A percentile compares a stretch with the other conserved stretches of the same genome.
These are phyloP conservation scores for Bipolaris oryzae DNA, from an alignment of 2,329 filamentous ascomycete species.

Conservation along the genomic window DNA sequence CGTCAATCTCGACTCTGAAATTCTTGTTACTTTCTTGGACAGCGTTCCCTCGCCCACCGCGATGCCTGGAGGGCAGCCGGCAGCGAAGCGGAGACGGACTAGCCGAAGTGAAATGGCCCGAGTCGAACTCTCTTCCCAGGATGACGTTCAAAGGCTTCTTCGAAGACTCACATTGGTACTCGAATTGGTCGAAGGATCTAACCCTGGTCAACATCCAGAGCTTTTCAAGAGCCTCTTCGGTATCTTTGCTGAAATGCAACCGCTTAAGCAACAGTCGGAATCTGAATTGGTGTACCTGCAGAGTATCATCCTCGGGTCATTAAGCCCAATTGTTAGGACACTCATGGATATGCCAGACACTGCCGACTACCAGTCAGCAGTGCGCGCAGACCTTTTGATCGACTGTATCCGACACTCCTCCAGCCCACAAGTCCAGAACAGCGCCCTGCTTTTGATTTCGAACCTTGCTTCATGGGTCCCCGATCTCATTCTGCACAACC, in stretches of 20 bases:
- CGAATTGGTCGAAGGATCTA: conserved; percentile 83
- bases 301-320: conserved; percentile 78
- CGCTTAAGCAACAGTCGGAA: conserved; percentile 78
- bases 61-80: conserved; percentile 72
- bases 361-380: conserved; percentile 75
- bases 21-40: conserved; percentile 74
- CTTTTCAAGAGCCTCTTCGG: conserved; percentile 82
- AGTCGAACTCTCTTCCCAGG: conserved; percentile 65
- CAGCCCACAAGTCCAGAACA: conserved; percentile 92
- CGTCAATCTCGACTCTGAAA: conserved; percentile 73
- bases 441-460: conserved; percentile 85
- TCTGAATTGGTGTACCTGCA: conserved; percentile 92
- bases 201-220: conserved; percentile 74
- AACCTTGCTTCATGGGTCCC: conserved; percentile 85
- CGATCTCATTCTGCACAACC: conserved; percentile 89
- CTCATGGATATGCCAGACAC: conserved; percentile 63
- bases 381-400: conserved; percentile 88
- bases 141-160: conserved; percentile 70
- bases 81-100: conserved; percentile 78
- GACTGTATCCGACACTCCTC: conserved; percentile 92
- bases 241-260: conserved; percentile 83
- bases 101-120: conserved; percentile 73
- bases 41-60: conserved; percentile 75
- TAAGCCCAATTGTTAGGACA: conserved; percentile 82
- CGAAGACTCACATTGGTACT: conserved; percentile 83